These are phyloP conservation scores for Crucihimalaya himalaica DNA, from an alignment of 345 rosid genomes.

Conservation along the genomic window DNA sequence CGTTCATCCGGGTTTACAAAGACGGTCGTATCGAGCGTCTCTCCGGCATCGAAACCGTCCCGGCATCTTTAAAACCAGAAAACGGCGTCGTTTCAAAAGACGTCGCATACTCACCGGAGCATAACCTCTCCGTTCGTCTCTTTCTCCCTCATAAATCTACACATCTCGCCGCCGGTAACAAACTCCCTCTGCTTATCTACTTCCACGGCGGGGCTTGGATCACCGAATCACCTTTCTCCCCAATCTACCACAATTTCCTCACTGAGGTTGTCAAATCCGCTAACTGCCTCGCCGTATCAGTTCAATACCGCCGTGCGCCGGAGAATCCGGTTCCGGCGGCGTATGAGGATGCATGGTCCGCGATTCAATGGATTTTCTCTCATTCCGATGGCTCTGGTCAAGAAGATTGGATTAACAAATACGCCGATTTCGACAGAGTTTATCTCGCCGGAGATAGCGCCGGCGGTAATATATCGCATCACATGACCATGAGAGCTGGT, in stretches of 20 bases:
- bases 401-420: slow-evolving; percentile 45
- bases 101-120: slow-evolving; percentile 20
- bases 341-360: slow-evolving; percentile 54
- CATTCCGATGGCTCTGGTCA: slow-evolving; percentile 38
- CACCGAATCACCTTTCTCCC: slow-evolving; percentile 43
- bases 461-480: slow-evolving; percentile 56
- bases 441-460: slow-evolving; percentile 53
- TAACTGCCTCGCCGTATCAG: slow-evolving; percentile 42
- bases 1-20: slow-evolving; percentile 42
- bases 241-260: slow-evolving; percentile 39
- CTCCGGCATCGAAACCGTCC: slow-evolving; percentile 41
- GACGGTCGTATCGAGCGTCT: slow-evolving; percentile 55
- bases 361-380: slow-evolving; percentile 48
- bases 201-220: slow-evolving; percentile 63
- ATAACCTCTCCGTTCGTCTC: slow-evolving; percentile 49
- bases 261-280: slow-evolving; percentile 44
- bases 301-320: slow-evolving; percentile 52
- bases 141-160: slow-evolving; percentile 42
- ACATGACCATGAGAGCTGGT: slow-evolving; percentile 48
- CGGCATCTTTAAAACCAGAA: slow-evolving; percentile 41
- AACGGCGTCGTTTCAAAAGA: slow-evolving; percentile 51
- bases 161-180: slow-evolving; percentile 4
- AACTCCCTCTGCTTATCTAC: slow-evolving; percentile 53
- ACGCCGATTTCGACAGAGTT: slow-evolving; percentile 46
- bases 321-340: slow-evolving; percentile 52